Evolutionary conservation across 495 filamentous ascomycete genomes (phyloP).

Genomic region (Xylaria cubensis): DNA sequence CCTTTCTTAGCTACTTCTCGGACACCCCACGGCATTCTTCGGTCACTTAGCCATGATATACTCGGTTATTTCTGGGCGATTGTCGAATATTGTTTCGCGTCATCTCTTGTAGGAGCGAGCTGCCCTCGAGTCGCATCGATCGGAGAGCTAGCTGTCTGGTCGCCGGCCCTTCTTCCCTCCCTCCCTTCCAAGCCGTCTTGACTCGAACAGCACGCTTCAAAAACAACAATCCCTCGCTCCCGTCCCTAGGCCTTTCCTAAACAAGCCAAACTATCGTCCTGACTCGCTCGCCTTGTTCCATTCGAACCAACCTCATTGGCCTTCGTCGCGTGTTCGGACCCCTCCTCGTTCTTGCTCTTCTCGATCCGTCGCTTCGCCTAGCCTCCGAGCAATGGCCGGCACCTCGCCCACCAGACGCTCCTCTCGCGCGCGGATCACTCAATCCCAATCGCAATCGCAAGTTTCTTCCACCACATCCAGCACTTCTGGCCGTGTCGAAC

Average conservation of each 20-base stretch:
- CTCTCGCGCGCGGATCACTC: slow-evolving; percentile 84
- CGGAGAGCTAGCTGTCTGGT: slow-evolving; percentile 7
- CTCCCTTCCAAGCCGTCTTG: slow-evolving; percentile 20
- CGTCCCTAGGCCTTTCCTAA: slow-evolving; percentile 16
- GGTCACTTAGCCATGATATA: slow-evolving; percentile 41
- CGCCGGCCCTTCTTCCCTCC: slow-evolving; percentile 17
- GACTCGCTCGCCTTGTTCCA: slow-evolving; percentile 15
- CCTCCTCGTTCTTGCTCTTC: slow-evolving; percentile 30
- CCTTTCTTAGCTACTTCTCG: slow-evolving; percentile 29
- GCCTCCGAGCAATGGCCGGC: slow-evolving; percentile 56
- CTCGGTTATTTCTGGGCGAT: slow-evolving; percentile 32
- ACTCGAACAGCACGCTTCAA: slow-evolving; percentile 21
- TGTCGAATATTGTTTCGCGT: slow-evolving; percentile 36
- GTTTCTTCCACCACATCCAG: slow-evolving; percentile 81
- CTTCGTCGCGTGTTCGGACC: slow-evolving; percentile 26
- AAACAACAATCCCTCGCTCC: slow-evolving; percentile 1
- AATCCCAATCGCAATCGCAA: slow-evolving; percentile 76
- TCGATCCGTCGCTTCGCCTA: slow-evolving; percentile 40
- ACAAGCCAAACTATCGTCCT: slow-evolving; percentile 12
- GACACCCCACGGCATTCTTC: slow-evolving; percentile 27
- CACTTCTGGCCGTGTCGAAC: slow-evolving; percentile 65
- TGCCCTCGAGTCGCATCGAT: slow-evolving; percentile 27
- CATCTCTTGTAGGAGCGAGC: slow-evolving; percentile 33
- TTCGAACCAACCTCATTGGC: slow-evolving; percentile 26
- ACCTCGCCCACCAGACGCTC: slow-evolving; percentile 80